A percentile compares a stretch with the other conserved stretches of the same genome.
Evolutionary conservation across 768 basidiomycete species (phyloP).

Genomic region (Leccinum aurantiacum): DNA sequence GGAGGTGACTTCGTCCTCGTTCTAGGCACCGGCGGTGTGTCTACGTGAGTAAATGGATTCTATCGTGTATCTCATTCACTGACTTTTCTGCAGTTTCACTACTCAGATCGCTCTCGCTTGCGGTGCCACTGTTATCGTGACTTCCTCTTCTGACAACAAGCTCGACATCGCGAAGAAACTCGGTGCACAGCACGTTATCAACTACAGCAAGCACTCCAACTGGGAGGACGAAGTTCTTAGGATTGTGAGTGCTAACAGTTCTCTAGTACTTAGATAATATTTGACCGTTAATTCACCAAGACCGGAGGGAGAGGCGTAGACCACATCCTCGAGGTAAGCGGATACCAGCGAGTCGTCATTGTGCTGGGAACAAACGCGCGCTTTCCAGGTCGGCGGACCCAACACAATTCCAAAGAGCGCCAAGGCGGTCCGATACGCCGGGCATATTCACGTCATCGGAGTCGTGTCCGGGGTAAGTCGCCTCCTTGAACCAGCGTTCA

Average conservation of each 20-base stretch:
- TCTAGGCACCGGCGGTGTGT: slow-evolving; percentile 57
- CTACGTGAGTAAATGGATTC: slow-evolving; percentile 38
- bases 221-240: slow-evolving; percentile 50
- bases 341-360: background rate
- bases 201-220: slow-evolving; percentile 56
- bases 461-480: slow-evolving; percentile 42
- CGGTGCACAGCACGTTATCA: slow-evolving; percentile 56
- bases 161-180: slow-evolving; percentile 50
- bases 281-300: slow-evolving; percentile 17
- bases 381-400: slow-evolving; percentile 50
- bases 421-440: slow-evolving; percentile 39
- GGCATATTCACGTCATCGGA: slow-evolving; percentile 52
- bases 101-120: slow-evolving; percentile 61
- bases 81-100: slow-evolving; percentile 43
- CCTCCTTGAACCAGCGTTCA: no score
- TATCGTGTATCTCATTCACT: background rate
- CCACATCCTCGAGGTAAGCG: slow-evolving; percentile 32
- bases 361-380: background rate
- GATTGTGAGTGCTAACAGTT: background rate
- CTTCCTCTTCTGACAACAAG: slow-evolving; percentile 67
- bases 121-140: slow-evolving; percentile 64
- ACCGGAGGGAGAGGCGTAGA: slow-evolving; percentile 34
- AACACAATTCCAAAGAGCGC: slow-evolving; percentile 49
- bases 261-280: background rate
- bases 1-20: slow-evolving; percentile 60